phyloP scores from a whole-genome alignment of 2,329 filamentous ascomycete genomes.

The Beauveria pseudobassiana region DNA sequence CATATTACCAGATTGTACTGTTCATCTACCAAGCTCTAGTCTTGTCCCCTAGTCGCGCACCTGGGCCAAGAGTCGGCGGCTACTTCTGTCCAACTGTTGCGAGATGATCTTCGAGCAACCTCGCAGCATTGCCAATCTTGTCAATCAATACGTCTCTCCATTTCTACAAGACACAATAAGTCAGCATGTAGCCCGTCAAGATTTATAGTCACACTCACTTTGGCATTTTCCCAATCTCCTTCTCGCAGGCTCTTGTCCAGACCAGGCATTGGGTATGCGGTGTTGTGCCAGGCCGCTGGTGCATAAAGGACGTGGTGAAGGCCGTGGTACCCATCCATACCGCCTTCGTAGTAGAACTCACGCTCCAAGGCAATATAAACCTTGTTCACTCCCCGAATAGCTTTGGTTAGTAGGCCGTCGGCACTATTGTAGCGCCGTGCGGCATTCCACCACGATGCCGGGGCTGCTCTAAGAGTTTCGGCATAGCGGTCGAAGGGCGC shows the following conservation, averaged over 20 bases:
- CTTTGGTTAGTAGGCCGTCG: neutral
- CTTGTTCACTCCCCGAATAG: neutral
- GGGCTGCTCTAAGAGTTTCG: neutral
- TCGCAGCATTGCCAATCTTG: neutral
- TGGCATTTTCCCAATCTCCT: neutral
- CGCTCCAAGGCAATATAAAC: constrained; percentile 1
- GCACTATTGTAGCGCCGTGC: neutral
- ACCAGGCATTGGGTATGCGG: neutral
- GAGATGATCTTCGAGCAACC: neutral
- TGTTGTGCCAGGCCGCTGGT: neutral
- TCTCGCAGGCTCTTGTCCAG: neutral
- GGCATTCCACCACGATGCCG: neutral
- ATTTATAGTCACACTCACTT: neutral
- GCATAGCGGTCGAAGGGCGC: neutral
- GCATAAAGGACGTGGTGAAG: constrained; percentile 3
- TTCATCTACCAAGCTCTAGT: too few species aligned
- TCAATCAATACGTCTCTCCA: neutral
- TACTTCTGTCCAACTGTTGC: neutral
- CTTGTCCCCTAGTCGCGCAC: too few species aligned
- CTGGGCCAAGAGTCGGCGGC: too few species aligned
- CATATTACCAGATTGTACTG: too few species aligned
- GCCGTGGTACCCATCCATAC: neutral
- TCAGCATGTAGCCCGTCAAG: neutral
- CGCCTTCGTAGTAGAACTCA: constrained; percentile 2
- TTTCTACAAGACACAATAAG: neutral